A percentile compares a stretch with the other conserved stretches of the same genome.
phyloP scores from a whole-genome alignment of 202 grass and related monocot species.

The Sporobolus alterniflorus region DNA sequence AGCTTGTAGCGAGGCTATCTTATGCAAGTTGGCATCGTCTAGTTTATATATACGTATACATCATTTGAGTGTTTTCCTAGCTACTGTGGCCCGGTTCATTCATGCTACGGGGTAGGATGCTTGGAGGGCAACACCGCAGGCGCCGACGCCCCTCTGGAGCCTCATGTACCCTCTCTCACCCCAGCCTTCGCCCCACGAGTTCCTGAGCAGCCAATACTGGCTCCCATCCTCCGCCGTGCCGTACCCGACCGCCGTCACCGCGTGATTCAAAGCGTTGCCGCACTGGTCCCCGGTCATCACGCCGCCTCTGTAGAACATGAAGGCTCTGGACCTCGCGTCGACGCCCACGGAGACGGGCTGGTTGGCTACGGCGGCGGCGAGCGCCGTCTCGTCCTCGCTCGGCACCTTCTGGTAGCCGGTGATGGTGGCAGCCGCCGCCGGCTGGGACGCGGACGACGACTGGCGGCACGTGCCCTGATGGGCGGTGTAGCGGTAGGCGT shows the following conservation, averaged over 20 bases:
- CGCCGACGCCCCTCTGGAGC: background rate
- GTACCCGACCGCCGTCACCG: background rate
- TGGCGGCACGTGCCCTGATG: background rate
- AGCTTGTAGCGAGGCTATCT: too few relatives aligned
- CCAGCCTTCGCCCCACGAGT: background rate
- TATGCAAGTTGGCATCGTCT: too few relatives aligned
- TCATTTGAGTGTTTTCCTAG: too few relatives aligned
- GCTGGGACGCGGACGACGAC: too few relatives aligned
- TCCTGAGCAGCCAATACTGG: constrained; percentile 11
- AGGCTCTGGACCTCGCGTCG: background rate
- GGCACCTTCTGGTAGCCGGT: constrained; percentile 20
- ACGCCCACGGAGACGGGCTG: constrained; percentile 41
- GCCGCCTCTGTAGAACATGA: background rate
- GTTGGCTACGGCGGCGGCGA: constrained; percentile 36
- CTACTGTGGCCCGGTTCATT: too few relatives aligned
- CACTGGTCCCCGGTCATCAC: background rate
- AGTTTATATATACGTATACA: too few relatives aligned
- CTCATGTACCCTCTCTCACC: constrained; percentile 6
- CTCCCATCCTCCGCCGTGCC: background rate
- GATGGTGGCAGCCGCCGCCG: constrained; percentile 32
- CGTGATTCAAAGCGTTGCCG: background rate
- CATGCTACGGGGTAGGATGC: background rate
- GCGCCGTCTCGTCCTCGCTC: background rate
- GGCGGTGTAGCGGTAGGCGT: constrained; percentile 12
- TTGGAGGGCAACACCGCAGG: background rate